Evolutionary conservation across 352 stramenopile genomes (phyloP).

Genomic region (Phytophthora cajani): DNA sequence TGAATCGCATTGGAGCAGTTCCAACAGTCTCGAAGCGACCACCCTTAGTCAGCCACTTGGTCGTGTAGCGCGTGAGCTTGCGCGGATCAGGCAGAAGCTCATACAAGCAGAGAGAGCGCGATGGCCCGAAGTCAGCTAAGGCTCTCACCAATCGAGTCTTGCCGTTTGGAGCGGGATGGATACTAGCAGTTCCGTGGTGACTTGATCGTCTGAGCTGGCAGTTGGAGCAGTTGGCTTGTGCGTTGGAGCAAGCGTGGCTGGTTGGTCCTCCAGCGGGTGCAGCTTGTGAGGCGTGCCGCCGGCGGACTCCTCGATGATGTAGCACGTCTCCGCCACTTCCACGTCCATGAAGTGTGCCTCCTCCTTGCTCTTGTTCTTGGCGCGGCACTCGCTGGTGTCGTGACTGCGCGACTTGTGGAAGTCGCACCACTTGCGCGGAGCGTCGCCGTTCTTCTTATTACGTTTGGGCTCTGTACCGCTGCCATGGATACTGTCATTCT

Average conservation of each 20-base stretch:
- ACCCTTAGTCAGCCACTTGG: background rate
- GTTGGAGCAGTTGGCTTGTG: too few species aligned
- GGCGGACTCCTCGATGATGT: background rate
- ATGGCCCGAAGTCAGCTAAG: background rate
- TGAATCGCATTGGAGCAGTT: background rate
- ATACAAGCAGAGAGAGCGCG: background rate
- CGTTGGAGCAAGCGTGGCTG: too few species aligned
- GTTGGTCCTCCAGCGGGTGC: too few species aligned
- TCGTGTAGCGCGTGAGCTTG: background rate
- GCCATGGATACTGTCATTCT: too few species aligned
- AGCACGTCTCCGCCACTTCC: background rate
- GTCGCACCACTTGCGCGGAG: background rate
- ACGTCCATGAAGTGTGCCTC: background rate
- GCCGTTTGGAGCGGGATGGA: background rate
- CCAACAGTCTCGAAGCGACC: background rate
- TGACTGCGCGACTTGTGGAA: background rate
- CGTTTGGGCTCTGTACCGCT: background rate
- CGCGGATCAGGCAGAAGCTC: background rate
- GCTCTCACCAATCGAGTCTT: background rate
- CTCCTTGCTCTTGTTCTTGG: background rate
- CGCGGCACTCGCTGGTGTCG: background rate
- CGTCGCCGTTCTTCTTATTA: background rate
- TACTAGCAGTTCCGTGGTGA: background rate
- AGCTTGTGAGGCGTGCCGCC: background rate
- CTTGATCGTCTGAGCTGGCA: too few species aligned